Evolutionary conservation across 1,139 yeast species (phyloP).

Genomic region (Debaryomycetaceae sp.): DNA sequence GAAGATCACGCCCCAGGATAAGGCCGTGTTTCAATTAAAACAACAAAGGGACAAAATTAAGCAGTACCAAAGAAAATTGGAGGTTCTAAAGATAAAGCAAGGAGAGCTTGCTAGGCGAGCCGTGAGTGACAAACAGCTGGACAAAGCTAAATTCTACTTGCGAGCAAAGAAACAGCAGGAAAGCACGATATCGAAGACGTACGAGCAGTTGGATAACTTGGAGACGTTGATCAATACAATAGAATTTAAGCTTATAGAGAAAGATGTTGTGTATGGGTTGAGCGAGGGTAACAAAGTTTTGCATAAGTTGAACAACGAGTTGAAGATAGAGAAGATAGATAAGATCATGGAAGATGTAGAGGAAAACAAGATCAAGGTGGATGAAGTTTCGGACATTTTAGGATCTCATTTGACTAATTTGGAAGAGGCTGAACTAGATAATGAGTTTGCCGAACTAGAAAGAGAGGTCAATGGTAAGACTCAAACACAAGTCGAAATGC

Average conservation of each 20-base stretch:
- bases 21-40: constrained; percentile 80
- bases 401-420: constrained; percentile 47
- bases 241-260: constrained; percentile 85
- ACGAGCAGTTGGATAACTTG: constrained; percentile 71
- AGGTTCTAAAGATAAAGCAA: constrained; percentile 55
- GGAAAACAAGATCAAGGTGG: constrained; percentile 76
- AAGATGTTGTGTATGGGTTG: constrained; percentile 77
- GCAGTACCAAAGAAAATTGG: constrained; percentile 66
- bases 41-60: constrained; percentile 81
- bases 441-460: constrained; percentile 53
- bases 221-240: constrained; percentile 72
- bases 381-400: constrained; percentile 53
- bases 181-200: constrained; percentile 62
- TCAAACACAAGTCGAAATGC: constrained; percentile 13
- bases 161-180: constrained; percentile 81
- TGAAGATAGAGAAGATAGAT: constrained; percentile 78
- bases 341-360: constrained; percentile 78
- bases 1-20: constrained; percentile 76
- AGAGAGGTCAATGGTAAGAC: constrained; percentile 30
- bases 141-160: constrained; percentile 66
- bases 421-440: constrained; percentile 67
- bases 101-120: constrained; percentile 56
- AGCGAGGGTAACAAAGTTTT: constrained; percentile 77
- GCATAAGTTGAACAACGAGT: constrained; percentile 69
- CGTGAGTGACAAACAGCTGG: constrained; percentile 48